Percentiles rank a stretch among this genome's conserved stretches.
These are phyloP conservation scores for Cyberlindnera maclurae DNA, from an alignment of 805 yeast genomes.

Conservation along the genomic window DNA sequence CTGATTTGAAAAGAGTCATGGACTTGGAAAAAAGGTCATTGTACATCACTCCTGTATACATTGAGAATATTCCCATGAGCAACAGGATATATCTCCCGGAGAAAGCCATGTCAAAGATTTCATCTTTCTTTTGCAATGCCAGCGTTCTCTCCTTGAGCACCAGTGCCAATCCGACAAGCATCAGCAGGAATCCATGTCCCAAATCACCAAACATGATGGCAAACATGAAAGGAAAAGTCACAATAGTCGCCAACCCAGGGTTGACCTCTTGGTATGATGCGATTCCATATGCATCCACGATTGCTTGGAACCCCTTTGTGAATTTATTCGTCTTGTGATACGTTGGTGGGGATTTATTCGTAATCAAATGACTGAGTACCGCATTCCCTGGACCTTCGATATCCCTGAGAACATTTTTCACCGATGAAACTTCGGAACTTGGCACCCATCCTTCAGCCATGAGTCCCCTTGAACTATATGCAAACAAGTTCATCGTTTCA, in stretches of 20 bases:
- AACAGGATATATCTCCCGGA: slow-evolving; percentile 86
- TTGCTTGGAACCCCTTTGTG: slow-evolving; percentile 85
- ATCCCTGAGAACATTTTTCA: slow-evolving; percentile 60
- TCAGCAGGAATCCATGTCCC: slow-evolving; percentile 88
- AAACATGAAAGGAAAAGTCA: slow-evolving; percentile 97
- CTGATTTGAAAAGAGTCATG: slow-evolving; percentile 76
- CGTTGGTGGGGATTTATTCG: slow-evolving; percentile 90
- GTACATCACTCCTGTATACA: slow-evolving; percentile 91
- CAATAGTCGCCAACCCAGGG: slow-evolving; percentile 90
- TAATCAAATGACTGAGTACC: slow-evolving; percentile 50
- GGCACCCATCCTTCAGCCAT: slow-evolving; percentile 98
- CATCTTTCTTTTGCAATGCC: slow-evolving; percentile 69
- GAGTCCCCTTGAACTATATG: slow-evolving; percentile 77
- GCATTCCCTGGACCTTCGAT: slow-evolving; percentile 29
- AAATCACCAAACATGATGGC: slow-evolving; percentile 99
- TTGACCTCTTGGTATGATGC: slow-evolving; percentile 92
- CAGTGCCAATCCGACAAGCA: slow-evolving; percentile 62
- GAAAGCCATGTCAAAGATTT: slow-evolving; percentile 94
- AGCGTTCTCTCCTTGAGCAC: slow-evolving; percentile 71
- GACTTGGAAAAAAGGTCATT: slow-evolving; percentile 91
- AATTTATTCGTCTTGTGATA: slow-evolving; percentile 92
- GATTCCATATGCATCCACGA: slow-evolving; percentile 93
- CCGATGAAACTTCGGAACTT: slow-evolving; percentile 57
- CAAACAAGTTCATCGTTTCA: slow-evolving; percentile 71
- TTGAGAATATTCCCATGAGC: slow-evolving; percentile 90